Base-by-base conservation (phyloP, 345 rosid genomes). In the Eucalyptus victrix region DNA sequence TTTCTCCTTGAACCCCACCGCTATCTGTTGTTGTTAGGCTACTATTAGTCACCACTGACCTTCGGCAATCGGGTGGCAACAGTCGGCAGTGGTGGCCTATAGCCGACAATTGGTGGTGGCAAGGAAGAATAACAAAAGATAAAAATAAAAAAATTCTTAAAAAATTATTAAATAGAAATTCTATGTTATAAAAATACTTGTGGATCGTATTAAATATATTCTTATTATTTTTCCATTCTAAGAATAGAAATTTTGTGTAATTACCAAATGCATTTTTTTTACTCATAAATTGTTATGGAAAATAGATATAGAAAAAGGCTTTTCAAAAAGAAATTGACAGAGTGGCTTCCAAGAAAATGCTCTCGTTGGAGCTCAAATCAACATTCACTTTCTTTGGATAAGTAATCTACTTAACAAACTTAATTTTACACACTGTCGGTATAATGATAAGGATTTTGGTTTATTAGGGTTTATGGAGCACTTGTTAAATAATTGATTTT, bases 91-190 rank as follows among this genome's bases (percentile, higher is more conserved):
- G 9, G 9, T 0, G 9, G 4, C 24, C 1, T 53, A 0, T 18
- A 24, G 56, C 56, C 0, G 7, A 2, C 2, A 2, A 53, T 7
- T 0, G 1, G 2, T 0, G 0, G 0, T 0, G 4, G 0, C 1
- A 3, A 3, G 56, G 4, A 8, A 53, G 24, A 19, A 53, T 53
- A 53, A 3, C 9, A 18, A 53, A 53, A 49, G 0, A 13, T 2
- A 49, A 4, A 49, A 14, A 49, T 49, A 49, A 14, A 17, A 34
- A 51, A 3, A 18, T 3, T 53, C 7, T 53, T 53, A 53, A 53
- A 34, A 53, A 53, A 7, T 53, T 18, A 53, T n/a, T n/a, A n/a
- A n/a, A 53, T 18, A 18, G 56, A 53, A 53, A 53, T 6, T 53
- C 0, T 53, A 53, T 18, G 56, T 51, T 18, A 53, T 18, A 51